These are phyloP conservation scores for Nakaseomyces bracarensis DNA, from an alignment of 1,139 yeast genomes.

Conservation along the genomic window DNA sequence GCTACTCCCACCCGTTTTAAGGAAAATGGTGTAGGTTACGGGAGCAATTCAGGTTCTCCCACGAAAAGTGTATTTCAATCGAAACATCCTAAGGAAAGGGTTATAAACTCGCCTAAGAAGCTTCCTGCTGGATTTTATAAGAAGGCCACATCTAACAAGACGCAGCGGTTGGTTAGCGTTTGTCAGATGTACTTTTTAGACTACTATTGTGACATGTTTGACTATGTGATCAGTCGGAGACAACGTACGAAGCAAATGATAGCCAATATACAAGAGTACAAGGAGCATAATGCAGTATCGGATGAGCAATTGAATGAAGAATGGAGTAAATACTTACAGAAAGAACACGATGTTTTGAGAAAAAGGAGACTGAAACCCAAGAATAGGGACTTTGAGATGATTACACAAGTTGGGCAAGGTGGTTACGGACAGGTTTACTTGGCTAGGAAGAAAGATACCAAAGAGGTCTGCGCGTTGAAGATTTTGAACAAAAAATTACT, in stretches of 20 bases:
- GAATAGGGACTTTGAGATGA: conserved; percentile 89
- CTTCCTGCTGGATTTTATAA: conserved; percentile 46
- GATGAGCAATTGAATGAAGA: conserved; percentile 44
- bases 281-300: conserved; percentile 33
- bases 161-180: conserved; percentile 80
- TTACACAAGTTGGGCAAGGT: conserved; percentile 98
- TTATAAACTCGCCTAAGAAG: conserved; percentile 33
- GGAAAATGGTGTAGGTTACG: not conserved
- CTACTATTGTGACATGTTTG: conserved; percentile 93
- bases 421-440: conserved; percentile 97
- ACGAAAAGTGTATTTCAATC: conserved; percentile 29
- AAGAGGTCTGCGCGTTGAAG: conserved; percentile 92
- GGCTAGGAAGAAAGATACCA: conserved; percentile 89
- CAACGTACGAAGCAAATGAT: conserved; percentile 67
- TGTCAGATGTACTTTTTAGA: conserved; percentile 75
- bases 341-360: conserved; percentile 78
- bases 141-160: conserved; percentile 64
- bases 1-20: conserved; percentile 4
- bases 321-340: conserved; percentile 74
- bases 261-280: conserved; percentile 39
- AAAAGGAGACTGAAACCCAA: conserved; percentile 87
- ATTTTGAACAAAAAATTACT: conserved; percentile 80
- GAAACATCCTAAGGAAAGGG: conserved; percentile 17
- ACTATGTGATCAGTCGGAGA: conserved; percentile 79
- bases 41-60: not conserved